Base-by-base conservation (phyloP, 2,329 filamentous ascomycete species). In the Pseudomassariella vexata region DNA sequence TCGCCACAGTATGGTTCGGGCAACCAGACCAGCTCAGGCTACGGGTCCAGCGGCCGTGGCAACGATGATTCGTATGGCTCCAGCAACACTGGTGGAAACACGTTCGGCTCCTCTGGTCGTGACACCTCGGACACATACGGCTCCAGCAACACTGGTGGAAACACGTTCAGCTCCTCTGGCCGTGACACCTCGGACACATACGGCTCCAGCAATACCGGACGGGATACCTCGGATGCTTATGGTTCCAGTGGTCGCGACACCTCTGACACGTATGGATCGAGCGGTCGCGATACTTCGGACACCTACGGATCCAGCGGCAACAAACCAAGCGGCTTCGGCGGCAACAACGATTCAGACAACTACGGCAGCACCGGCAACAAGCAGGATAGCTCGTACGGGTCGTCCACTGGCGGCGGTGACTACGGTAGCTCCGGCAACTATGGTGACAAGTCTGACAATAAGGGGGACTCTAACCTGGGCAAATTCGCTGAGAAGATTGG, bases 401-500 rank as follows among this genome's bases (percentile, higher is more conserved):
- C 42, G 12, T 29, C 31, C 35, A 37, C 38, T 24, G 27, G 22
- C 23, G 31, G 28, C 17, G 36, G 35, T 14, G 27, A 27, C 21
- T 21, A 28, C 30, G 35, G 45, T 29, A 33, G 27, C 9, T 31
- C 32, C 2, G 31, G 40, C 19, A 22, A 32, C 9, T 28, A 32
- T 19, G 36, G 29, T 24, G 30, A 36, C 10, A 30, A 37, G 11
- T 28, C 41, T 24, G 37, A 34, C 36, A 47, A 44, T 28, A 37
- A 44, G 21, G 31, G 38, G 27, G 40, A 41, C 16, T 45, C 41
- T 30, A 65, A 63, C 11, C 32, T 73, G 15, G 74, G 74, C 28
- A 77, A 73, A 56, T 35, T 79, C 16, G 57, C 79, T 52, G 71
- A 80, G 57, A 78, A 76, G 62, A 68, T 65, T 5, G 72, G 73